A percentile compares a stretch with the other conserved stretches of the same genome.
phyloP scores from a whole-genome alignment of 768 basidiomycete species.

The Polyporus arcularius region DNA sequence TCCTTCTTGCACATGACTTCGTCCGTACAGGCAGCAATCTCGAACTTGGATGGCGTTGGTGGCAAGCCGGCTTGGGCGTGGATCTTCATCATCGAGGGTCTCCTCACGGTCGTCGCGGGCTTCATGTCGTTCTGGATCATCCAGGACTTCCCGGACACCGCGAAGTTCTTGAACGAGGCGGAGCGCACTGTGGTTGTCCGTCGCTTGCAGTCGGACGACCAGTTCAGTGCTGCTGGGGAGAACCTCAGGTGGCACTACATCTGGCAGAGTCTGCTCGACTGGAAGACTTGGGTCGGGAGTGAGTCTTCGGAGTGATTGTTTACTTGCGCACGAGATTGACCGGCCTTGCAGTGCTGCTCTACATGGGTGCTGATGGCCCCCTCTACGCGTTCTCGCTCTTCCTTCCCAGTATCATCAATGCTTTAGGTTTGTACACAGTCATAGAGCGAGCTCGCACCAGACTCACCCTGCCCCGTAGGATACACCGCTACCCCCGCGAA shows the following conservation, averaged over 20 bases:
- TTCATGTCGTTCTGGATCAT: conserved; percentile 71
- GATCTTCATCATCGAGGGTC: conserved; percentile 78
- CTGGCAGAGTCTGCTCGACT: conserved; percentile 59
- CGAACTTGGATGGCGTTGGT: conserved; percentile 70
- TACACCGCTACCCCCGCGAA: conserved; percentile 74
- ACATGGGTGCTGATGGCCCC: conserved; percentile 60
- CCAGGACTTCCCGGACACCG: conserved; percentile 82
- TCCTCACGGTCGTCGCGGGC: conserved; percentile 69
- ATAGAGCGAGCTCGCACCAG: conserved; percentile 40
- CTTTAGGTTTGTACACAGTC: conserved; percentile 42
- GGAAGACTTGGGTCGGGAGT: conserved; percentile 68
- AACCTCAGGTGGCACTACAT: conserved; percentile 58
- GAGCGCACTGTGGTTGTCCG: conserved; percentile 69
- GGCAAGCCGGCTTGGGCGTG: conserved; percentile 68
- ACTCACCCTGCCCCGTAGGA: conserved; percentile 38
- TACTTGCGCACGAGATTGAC: not conserved
- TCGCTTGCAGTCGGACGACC: conserved; percentile 64
- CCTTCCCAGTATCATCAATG: conserved; percentile 75
- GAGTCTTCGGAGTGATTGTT: conserved; percentile 9
- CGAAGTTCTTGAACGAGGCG: conserved; percentile 71
- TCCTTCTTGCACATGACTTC: not conserved
- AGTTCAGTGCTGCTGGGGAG: conserved; percentile 76
- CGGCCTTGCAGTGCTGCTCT: conserved; percentile 49
- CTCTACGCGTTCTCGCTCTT: conserved; percentile 80
- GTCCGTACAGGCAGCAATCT: conserved; percentile 51